Base-by-base conservation (phyloP, 345 rosid species). In the Carallia pectinifolia region DNA sequence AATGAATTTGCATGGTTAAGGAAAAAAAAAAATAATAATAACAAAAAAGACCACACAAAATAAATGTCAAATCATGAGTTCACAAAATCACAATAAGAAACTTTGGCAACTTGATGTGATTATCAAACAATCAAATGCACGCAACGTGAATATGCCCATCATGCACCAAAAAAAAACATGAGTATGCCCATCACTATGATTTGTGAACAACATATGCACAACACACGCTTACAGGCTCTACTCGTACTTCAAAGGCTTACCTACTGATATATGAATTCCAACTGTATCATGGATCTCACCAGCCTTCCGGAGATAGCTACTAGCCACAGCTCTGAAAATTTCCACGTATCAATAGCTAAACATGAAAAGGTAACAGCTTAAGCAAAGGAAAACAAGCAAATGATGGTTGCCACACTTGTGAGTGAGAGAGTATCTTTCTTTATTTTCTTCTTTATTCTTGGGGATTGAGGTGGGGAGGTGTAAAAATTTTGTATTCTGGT, bases 251-350 rank as follows among this genome's bases (percentile, higher is more conserved):
- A 64, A 31, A 65, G 74, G 56, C 87, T 81, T 86, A 89, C 98
- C 98, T 4, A 91, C 77, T 6, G 90, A 80, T 68, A 95, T 74
- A 66, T 80, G 73, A 15, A 92, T 83, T 40, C 62, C 73, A 66
- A 95, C 96, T 1, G 92, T 85, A 55, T 94, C 98, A 39, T 89
- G 99, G 70, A 74, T 82, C 74, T 90, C 97, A 4, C 99, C 97
- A 2, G 91, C 90, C 67, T 84, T 82, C 74, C 65, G 82, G 60
- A 92, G 92, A 85, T 90, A 89, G 74, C 65, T 71, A 77, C 94
- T 86, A 17, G 97, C 99, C 6, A 75, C 89, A 31, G 66, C 74
- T 88, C 97, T 95, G 90, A 52, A 66, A 74, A 66, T 30, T 29
- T 56, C 50, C 54, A 64, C n/a, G 31, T 10, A 65, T 48, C 65